Evolutionary conservation across 2,329 filamentous ascomycete genomes (phyloP), one percentile per base, ranked within the genome.

Genomic region (Epichloe brachyelytri): DNA sequence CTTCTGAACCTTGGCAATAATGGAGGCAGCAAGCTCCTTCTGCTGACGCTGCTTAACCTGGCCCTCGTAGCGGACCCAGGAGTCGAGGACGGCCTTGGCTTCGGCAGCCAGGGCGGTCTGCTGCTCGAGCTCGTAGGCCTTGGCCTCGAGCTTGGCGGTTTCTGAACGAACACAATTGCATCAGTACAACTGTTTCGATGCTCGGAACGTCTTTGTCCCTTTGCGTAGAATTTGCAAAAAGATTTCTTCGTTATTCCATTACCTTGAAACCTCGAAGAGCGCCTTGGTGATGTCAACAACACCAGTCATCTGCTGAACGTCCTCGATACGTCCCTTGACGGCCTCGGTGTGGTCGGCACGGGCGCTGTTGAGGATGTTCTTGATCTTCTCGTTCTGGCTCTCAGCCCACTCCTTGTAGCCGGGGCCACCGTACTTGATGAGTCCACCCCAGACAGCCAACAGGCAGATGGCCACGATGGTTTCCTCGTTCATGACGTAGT

Each of bases 401-500:
- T 95, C 79, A 53, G 93, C 91, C 88, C 93, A 98, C 71, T 91
- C 82, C 68, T 77, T 82, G 81, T 97, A 97, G 71, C 84, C 77
- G 54, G 93, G 93, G 51, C 91, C 93, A 65, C 87, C 89, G 70
- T 88, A 96, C 74, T 94, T 93, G 76, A 88, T 91, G 63, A 95
- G 79, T 56, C 83, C 88, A 66, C 78, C 85, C 85, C 95, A 98
- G 68, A 97, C 87, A 68, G 85, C 88, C 67, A 97, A 77, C 64
- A 98, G 79, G 71, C 86, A 93, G 75, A 98, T 81, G 60, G 88
- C 87, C 66, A 95, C 87, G 68, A 98, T 86, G 57, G 90, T 86
- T 79, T 98, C 93, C 80, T 98, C 93, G 77, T 98, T 98, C 74
- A 98, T 80, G 69, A 98, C 89, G 75, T 96, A 97, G 78, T 97